A percentile compares a stretch with the other conserved stretches of the same genome.
Conservation (phyloP, 2,329 filamentous ascomycete genomes). For the Dactylellina sp. region DNA sequence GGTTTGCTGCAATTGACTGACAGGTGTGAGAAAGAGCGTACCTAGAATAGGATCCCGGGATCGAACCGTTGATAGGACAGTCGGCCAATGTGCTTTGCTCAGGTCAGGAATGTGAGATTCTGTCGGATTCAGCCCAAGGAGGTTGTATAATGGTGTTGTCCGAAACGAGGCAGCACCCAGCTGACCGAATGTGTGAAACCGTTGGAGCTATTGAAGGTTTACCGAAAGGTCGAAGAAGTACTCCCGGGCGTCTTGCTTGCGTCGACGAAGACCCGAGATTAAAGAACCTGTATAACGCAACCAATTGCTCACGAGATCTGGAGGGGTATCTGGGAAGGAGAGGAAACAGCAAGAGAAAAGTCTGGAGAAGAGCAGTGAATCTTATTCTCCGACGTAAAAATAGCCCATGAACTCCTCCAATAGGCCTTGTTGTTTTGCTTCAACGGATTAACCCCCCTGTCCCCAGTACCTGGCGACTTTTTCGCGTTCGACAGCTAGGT, state of each 20-base stretch:
- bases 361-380: conserved; percentile 41
- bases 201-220: conserved; percentile 10
- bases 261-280: conserved; percentile 2
- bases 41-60: conserved; percentile 20
- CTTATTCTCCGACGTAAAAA: conserved; percentile 54
- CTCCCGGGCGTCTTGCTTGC: conserved; percentile 10
- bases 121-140: not conserved
- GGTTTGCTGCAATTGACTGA: conserved; percentile 35
- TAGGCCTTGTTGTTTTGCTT: conserved; percentile 46
- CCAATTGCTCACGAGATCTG: conserved; percentile 51
- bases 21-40: conserved; percentile 29
- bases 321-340: conserved; percentile 25
- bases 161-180: not conserved
- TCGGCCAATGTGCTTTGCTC: conserved; percentile 23
- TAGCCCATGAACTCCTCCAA: conserved; percentile 39
- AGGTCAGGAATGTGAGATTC: conserved; percentile 16
- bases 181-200: conserved; percentile 20
- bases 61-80: conserved; percentile 21
- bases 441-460: conserved; percentile 40
- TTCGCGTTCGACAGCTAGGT: conserved; percentile 46
- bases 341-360: conserved; percentile 30
- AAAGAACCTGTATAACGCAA: conserved; percentile 44
- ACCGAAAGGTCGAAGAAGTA: conserved; percentile 11
- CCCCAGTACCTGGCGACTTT: conserved; percentile 28
- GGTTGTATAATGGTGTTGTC: too few relatives aligned